Base-by-base conservation (phyloP, 2,329 filamentous ascomycete genomes). In the Penicillium paneum region DNA sequence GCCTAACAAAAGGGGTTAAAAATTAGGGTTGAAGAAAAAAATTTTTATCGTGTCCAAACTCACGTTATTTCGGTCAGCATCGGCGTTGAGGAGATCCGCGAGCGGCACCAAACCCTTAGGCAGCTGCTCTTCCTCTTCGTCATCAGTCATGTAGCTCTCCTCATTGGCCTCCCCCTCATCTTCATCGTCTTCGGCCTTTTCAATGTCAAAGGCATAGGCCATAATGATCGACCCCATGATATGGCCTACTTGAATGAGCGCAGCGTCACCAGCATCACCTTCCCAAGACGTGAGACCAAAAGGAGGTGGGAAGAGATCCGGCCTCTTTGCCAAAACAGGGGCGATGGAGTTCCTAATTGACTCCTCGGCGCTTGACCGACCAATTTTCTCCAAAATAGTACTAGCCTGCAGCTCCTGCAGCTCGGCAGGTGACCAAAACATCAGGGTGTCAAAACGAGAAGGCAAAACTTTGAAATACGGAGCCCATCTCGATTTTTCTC, bases 161-260 rank as follows among this genome's bases (percentile, higher is more conserved):
- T 82, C 68, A 31, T 64, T 76, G 8, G 74, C 74, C 3, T 82
- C 80, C 1, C 73, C 73, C 4, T 82, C 81, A 3, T 85, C 82
- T 2, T 84, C 83, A 0, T 83, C 78, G 5, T 85, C 78, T 21
- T 84, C 81, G 0, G 71, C 66, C 34, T 79, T 79, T 60, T 85
- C 83, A 7, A 96, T 81, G 62, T 96, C 91, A 68, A 96, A 96
- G 0, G 91, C 91, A 68, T 96, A 96, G 0, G 91, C 88, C 91
- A 96, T 95, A 62, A 96, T 93, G 15, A 88, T 85, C 57, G 88
- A 92, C 1, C 89, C 91, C 86, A 96, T 92, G 8, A 84, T 81
- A 69, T 96, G 91, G 49, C 89, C 88, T 17, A 85, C 70, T 15
- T 74, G 65, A 3, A 87, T 66, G 12, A 86, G 72, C 24, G 78